Percentiles rank a stretch among this genome's conserved stretches.
Conservation (phyloP, 1,284 basidiomycete species). For the Mycosarcoma mackinlayi region DNA sequence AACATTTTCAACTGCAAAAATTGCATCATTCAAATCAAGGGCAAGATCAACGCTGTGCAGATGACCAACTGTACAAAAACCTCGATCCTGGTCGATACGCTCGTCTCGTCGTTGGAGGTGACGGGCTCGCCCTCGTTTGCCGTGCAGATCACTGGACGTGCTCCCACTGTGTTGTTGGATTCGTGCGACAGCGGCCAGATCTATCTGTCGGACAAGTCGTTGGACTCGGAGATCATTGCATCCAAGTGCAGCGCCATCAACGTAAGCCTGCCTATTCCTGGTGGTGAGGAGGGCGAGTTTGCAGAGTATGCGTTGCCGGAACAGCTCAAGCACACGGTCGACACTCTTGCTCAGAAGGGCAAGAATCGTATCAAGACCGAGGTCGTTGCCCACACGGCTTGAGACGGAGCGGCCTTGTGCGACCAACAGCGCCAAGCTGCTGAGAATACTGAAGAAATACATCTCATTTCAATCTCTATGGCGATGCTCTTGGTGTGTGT, state of each 20-base stretch:
- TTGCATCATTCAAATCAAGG: constrained; percentile 85
- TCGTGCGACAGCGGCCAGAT: constrained; percentile 94
- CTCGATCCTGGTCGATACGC: constrained; percentile 86
- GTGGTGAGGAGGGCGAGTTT: constrained; percentile 90
- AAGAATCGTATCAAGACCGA: constrained; percentile 71
- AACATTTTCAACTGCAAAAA: constrained; percentile 93
- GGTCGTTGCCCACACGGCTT: constrained; percentile 63
- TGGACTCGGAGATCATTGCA: constrained; percentile 87
- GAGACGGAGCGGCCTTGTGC: neutral
- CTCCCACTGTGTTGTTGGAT: constrained; percentile 93
- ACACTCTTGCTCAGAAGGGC: constrained; percentile 78
- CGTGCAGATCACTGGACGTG: constrained; percentile 87
- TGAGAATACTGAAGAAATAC: too few species aligned
- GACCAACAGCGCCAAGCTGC: too few species aligned
- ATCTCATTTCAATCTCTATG: too few species aligned
- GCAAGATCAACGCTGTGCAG: constrained; percentile 95
- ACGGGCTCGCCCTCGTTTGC: constrained; percentile 93
- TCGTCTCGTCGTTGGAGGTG: constrained; percentile 87
- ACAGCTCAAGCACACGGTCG: constrained; percentile 88
- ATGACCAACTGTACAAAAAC: constrained; percentile 83
- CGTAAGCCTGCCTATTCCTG: constrained; percentile 85
- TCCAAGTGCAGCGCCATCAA: constrained; percentile 96
- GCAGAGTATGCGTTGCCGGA: constrained; percentile 92
- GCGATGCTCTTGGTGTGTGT: neutral
- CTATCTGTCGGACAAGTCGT: constrained; percentile 85